These are phyloP conservation scores for Pouteria campechiana DNA, from an alignment of 179 eudicot species.

Conservation along the genomic window DNA sequence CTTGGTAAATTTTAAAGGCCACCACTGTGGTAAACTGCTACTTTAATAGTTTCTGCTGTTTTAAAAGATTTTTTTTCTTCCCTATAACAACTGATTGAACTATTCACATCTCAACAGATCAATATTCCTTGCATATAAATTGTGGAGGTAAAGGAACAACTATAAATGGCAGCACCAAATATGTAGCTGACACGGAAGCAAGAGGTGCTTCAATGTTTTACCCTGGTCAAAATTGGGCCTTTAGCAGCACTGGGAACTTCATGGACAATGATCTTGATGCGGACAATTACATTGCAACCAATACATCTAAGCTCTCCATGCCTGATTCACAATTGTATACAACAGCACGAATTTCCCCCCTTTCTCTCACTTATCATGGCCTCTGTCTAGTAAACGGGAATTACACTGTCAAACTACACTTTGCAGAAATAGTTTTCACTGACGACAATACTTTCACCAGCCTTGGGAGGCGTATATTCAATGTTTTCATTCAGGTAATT, in stretches of 20 bases:
- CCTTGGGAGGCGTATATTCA: constrained; percentile 42
- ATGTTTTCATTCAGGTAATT: constrained; percentile 44
- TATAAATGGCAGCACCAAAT: constrained; percentile 13
- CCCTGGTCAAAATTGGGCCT: constrained; percentile 33
- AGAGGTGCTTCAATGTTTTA: constrained; percentile 42
- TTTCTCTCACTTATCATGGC: constrained; percentile 52
- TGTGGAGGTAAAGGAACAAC: constrained; percentile 39
- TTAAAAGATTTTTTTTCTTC: too few species aligned
- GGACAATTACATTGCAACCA: constrained; percentile 30
- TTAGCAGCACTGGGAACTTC: constrained; percentile 54
- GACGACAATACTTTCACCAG: constrained; percentile 27
- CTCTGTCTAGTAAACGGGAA: constrained; percentile 41
- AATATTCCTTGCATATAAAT: constrained; percentile 32
- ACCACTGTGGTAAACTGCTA: too few species aligned
- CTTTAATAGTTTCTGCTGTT: too few species aligned
- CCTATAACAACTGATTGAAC: too few species aligned
- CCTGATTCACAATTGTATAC: constrained; percentile 18
- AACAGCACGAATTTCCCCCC: constrained; percentile 38
- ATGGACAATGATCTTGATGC: constrained; percentile 35
- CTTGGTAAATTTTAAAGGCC: too few species aligned
- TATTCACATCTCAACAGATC: constrained; percentile 12
- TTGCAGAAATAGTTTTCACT: constrained; percentile 30
- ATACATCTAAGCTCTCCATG: constrained; percentile 14
- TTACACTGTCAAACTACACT: constrained; percentile 45
- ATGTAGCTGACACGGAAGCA: constrained; percentile 36